Evolutionary conservation across 179 eudicot genomes (phyloP), one percentile per base, ranked within the genome.

Genomic region (Carnegiea gigantea): DNA sequence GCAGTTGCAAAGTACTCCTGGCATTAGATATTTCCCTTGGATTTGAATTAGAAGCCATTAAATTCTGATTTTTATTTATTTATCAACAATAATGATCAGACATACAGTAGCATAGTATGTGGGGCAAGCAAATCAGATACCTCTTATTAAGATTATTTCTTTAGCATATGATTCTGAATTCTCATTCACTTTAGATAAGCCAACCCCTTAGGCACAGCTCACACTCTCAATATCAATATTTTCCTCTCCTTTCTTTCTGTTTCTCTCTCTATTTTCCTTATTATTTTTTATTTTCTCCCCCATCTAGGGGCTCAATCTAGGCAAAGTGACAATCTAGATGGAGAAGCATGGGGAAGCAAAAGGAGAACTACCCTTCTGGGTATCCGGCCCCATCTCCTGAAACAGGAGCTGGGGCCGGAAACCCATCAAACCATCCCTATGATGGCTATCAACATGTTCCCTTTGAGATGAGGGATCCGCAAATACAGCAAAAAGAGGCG

Each of bases 121-220:
- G 62, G 77, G 77, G 62, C 40, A 75, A 26, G 33, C 76, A n/a
- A 73, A 46, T 46, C 76, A 73, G 44, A 46, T 73, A 44, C 71
- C n/a, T 67, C n/a, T 9, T 4, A 67, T 13, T 67, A 28, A 12
- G 36, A 67, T 67, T 67, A 40, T 67, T 28, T 67, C 72, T 67
- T 28, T 67, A 2, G n/a, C 11, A 70, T 14, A 30, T 3, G 73
- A 36, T 70, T 36, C 73, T 70, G 46, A 70, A 8, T 70, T 70
- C 73, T 70, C 73, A 36, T 36, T 28, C 23, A 28, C 30, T 28
- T 62, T 26, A 67, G 72, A 26, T 28, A 67, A 67, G 38, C 72
- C 72, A 10, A 28, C 72, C 68, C 70, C 70, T 64, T n/a, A 64
- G 28, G 1, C 30, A 23, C 30, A n/a, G 6, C 26, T 24, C 33